Percentiles rank a stretch among this genome's conserved stretches.
Conservation (phyloP, 2,329 filamentous ascomycete genomes). For the Uncinocarpus reesii region DNA sequence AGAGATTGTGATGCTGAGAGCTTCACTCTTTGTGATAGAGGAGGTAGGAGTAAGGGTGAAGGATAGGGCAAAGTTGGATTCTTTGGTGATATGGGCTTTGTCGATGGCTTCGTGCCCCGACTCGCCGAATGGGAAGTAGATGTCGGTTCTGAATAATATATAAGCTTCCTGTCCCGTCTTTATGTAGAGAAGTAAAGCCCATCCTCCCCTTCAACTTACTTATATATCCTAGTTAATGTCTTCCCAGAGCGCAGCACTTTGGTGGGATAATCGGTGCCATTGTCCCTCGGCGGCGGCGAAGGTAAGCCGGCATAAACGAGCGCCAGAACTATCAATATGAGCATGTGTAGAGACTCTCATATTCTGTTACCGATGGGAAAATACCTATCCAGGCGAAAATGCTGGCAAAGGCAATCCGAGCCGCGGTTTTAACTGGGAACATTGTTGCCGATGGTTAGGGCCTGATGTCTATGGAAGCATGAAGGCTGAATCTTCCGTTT, state of each 20-base stretch:
- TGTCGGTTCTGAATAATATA: not conserved
- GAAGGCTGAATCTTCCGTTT: not conserved
- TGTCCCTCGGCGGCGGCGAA: not conserved
- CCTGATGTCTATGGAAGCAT: not conserved
- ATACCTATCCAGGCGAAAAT: not conserved
- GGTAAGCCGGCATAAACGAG: not conserved
- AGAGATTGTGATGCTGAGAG: slow-evolving; percentile 1
- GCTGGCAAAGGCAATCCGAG: not conserved
- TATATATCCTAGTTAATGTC: slow-evolving; percentile 2
- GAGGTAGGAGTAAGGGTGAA: not conserved
- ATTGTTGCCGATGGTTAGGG: not conserved
- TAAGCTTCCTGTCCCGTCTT: not conserved
- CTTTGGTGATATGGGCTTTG: not conserved
- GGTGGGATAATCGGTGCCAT: slow-evolving; percentile 4
- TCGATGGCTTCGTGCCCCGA: not conserved
- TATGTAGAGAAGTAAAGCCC: too few species aligned
- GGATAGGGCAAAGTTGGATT: not conserved
- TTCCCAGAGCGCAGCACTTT: not conserved
- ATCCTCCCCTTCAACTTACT: not conserved
- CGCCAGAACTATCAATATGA: not conserved
- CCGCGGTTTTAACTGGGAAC: not conserved
- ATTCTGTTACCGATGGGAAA: not conserved
- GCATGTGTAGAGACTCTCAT: not conserved
- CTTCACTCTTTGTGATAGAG: not conserved
- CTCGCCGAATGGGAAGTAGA: not conserved